Percentiles rank a stretch among this genome's conserved stretches.
Conservation (phyloP, 2,329 filamentous ascomycete species). For the Geosmithia morbida region DNA sequence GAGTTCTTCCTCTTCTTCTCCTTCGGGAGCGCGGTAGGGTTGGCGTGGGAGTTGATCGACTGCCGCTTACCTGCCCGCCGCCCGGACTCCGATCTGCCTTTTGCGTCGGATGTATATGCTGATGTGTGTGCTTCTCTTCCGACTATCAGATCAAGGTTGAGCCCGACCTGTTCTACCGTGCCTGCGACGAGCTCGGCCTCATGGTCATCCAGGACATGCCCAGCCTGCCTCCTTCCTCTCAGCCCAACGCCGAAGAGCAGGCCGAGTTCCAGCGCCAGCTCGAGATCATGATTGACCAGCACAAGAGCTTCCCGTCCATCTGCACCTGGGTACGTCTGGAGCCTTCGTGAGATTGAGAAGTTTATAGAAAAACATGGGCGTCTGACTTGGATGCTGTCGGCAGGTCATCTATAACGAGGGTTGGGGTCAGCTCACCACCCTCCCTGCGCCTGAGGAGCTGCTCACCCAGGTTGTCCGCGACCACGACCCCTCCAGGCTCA, state of each 20-base stretch:
- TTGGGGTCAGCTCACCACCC: slow-evolving; percentile 44
- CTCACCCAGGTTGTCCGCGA: slow-evolving; percentile 38
- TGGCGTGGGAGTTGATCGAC: no score
- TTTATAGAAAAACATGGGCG: no score
- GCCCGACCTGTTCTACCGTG: slow-evolving; percentile 50
- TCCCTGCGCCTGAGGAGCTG: slow-evolving; percentile 37
- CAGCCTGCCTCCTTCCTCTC: slow-evolving; percentile 26
- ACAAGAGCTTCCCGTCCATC: slow-evolving; percentile 50
- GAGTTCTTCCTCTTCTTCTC: slow-evolving; percentile 12
- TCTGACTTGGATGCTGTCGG: no score
- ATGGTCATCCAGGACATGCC: slow-evolving; percentile 63
- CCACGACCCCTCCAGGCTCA: slow-evolving; percentile 48
- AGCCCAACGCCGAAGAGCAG: slow-evolving; percentile 34
- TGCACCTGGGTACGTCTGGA: slow-evolving; percentile 38
- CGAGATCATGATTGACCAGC: slow-evolving; percentile 44
- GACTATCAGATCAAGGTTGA: slow-evolving; percentile 46
- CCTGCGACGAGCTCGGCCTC: slow-evolving; percentile 51
- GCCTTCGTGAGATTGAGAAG: no score
- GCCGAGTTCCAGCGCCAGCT: slow-evolving; percentile 51
- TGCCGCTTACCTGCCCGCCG: no score
- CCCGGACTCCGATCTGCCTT: no score
- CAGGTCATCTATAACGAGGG: slow-evolving; percentile 55
- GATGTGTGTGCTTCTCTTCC: neutral
- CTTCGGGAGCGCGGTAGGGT: no score
- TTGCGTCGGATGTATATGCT: no score